Conservation (phyloP, 1,139 yeast species). For the Blastobotrys malaysiensis region DNA sequence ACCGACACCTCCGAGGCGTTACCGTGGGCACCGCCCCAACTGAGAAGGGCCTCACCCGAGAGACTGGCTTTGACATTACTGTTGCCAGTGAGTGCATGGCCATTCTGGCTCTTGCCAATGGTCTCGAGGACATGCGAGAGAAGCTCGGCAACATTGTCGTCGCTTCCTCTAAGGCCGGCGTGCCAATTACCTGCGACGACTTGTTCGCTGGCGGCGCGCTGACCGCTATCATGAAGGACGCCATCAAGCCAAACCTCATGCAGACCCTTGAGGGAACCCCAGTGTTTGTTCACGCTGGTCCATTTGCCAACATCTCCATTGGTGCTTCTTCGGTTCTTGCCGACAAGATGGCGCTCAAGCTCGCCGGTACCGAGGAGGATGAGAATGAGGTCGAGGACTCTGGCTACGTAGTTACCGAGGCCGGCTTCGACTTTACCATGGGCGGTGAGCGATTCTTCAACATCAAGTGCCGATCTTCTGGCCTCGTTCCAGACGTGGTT, state of each 20-base stretch:
- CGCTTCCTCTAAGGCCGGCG: conserved; percentile 77
- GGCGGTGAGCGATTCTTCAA: conserved; percentile 98
- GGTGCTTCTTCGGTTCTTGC: conserved; percentile 92
- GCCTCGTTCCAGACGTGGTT: conserved; percentile 83
- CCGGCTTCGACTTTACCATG: conserved; percentile 98
- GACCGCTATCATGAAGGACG: conserved; percentile 92
- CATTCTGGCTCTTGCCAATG: conserved; percentile 81
- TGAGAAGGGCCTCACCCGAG: conserved; percentile 82
- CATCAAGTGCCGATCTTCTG: conserved; percentile 92
- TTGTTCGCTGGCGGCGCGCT: conserved; percentile 97
- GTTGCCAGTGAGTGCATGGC: conserved; percentile 99
- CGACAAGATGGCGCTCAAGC: conserved; percentile 89
- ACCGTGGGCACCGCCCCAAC: conserved; percentile 93
- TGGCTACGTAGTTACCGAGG: conserved; percentile 95
- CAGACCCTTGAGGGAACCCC: conserved; percentile 98
- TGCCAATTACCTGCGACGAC: conserved; percentile 92
- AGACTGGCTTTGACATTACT: conserved; percentile 92
- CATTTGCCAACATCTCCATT: conserved; percentile 94
- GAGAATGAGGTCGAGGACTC: conserved; percentile 53
- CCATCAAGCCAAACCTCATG: conserved; percentile 95
- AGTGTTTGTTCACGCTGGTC: conserved; percentile 97
- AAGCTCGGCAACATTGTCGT: conserved; percentile 90
- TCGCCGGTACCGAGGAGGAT: conserved; percentile 67
- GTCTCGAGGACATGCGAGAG: conserved; percentile 80
- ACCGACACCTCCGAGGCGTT: conserved; percentile 83